Evolutionary conservation across 768 basidiomycete species (phyloP), one percentile per base, ranked within the genome.

Genomic region (Phylloporus sp.): DNA sequence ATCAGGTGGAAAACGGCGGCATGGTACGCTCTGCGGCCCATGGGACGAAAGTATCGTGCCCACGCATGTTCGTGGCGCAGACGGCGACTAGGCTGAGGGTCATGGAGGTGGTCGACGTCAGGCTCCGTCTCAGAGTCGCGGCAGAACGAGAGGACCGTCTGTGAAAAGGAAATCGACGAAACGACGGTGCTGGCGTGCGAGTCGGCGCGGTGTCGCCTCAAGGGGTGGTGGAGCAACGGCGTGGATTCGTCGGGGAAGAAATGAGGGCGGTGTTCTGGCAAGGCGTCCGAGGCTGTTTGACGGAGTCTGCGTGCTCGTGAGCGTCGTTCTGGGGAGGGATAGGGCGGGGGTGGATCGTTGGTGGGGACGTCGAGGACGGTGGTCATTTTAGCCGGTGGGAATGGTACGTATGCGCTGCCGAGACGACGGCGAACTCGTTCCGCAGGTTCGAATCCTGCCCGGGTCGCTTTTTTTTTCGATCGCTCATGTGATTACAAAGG

Each of bases 401-500:
- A 21, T 15, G 28, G 24, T n/a, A n/a, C n/a, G n/a, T n/a, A n/a
- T n/a, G n/a, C n/a, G n/a, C n/a, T n/a, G n/a, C n/a, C n/a, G n/a
- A n/a, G 42, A 28, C 13, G 23, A 23, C 13, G 28, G 13, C 4
- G 42, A 9, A 4, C 3, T 14, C n/a, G n/a, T n/a, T n/a, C 78
- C 79, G 79, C 73, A 80, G 76, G 79, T 80, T 79, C 78, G 67
- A 79, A 72, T 79, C 78, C 75, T 79, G 76, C 77, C 76, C 76
- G 75, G 71, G 75, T 79, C 77, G 78, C 21, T 46, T 17, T n/a
- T 34, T 46, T 62, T 63, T 61, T 58, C 46, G 15, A 6, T 27
- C 6, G 5, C 15, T 5, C 21, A 26, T 36, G 41, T 29, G 42
- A 43, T 31, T 27, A 9, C 27, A 11, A 11, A 11, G 27, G 27